Evolutionary conservation across 2,329 filamentous ascomycete species (phyloP).

Genomic region (Colletotrichum lupini): DNA sequence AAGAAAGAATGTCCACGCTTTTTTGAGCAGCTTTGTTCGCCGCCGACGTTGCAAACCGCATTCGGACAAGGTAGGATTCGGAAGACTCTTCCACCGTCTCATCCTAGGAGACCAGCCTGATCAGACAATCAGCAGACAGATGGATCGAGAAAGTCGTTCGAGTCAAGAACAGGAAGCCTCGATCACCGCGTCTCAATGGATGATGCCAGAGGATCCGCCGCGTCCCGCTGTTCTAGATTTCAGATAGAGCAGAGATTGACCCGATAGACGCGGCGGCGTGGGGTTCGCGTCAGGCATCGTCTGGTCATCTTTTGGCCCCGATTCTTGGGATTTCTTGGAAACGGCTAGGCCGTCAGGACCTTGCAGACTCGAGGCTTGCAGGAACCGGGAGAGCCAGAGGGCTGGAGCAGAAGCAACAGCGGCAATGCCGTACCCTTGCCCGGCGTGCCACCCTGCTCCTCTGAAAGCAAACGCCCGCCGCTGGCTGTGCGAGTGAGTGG

Average conservation of each 20-base stretch:
- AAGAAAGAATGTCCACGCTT: not conserved
- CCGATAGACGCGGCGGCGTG: not conserved
- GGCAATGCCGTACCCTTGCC: not conserved
- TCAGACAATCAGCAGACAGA: not conserved
- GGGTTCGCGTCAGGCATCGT: not conserved
- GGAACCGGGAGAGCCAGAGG: not conserved
- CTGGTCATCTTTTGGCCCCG: not conserved
- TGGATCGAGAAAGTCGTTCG: not conserved
- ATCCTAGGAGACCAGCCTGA: not conserved
- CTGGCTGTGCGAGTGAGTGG: not conserved
- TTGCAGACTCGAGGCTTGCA: not conserved
- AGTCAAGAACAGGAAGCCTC: not conserved
- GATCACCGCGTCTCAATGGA: not conserved
- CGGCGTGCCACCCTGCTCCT: not conserved
- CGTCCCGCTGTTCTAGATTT: not conserved
- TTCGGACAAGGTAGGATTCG: not conserved
- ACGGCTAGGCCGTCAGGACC: not conserved
- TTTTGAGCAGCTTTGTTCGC: too few species aligned
- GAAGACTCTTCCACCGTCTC: not conserved
- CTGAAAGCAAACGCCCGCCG: not conserved
- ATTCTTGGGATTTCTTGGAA: not conserved
- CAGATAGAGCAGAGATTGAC: not conserved
- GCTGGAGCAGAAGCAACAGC: not conserved
- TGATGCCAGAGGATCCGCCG: not conserved
- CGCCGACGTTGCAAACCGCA: not conserved